Percentiles rank a stretch among this genome's conserved stretches.
Evolutionary conservation across 1,284 basidiomycete genomes (phyloP).

Genomic region (Tetrapyrgos nigripes): DNA sequence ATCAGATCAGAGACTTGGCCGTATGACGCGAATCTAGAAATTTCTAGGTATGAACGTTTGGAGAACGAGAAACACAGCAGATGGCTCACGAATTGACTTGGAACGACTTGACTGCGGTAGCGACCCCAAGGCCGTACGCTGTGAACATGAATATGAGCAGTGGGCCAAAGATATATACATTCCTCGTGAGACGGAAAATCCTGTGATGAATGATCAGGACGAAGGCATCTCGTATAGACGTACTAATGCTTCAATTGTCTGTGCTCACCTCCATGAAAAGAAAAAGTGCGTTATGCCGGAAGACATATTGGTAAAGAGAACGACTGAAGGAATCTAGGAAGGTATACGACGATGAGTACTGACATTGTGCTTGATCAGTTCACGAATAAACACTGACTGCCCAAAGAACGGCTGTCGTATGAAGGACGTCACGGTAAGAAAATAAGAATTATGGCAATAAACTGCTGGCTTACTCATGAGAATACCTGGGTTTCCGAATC

Average conservation of each 20-base stretch:
- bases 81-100: neutral
- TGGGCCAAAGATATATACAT: neutral
- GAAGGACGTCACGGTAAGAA: too few relatives aligned
- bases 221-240: neutral
- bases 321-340: neutral
- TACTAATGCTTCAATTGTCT: too few relatives aligned
- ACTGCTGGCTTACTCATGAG: neutral
- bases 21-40: neutral
- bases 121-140: neutral
- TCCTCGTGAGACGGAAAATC: neutral
- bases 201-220: neutral
- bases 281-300: neutral
- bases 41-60: neutral
- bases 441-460: neutral
- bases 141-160: neutral
- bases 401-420: neutral
- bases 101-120: neutral
- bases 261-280: neutral
- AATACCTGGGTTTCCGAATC: neutral
- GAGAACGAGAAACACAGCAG: neutral
- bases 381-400: neutral
- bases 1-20: neutral
- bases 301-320: neutral
- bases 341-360: too few relatives aligned
- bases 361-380: neutral